A percentile compares a stretch with the other conserved stretches of the same genome.
Conservation (phyloP, 75 land plant species). For the Pinus albicaulis region DNA sequence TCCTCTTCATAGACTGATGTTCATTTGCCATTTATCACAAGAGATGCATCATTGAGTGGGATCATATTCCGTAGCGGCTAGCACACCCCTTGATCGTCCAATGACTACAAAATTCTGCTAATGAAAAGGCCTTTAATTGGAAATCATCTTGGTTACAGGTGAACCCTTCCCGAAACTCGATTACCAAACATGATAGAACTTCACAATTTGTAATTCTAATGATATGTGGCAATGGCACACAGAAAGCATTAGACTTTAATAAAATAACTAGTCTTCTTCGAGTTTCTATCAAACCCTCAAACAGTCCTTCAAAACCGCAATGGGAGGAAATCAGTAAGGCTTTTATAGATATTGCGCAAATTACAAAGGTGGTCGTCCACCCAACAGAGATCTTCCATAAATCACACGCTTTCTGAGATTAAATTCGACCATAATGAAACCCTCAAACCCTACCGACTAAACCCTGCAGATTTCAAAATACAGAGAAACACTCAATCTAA, state of each 20-base stretch:
- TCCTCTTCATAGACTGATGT: too few species aligned
- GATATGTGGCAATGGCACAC: background rate
- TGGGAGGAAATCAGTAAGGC: background rate
- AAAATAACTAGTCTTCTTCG: too few species aligned
- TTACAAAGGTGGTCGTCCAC: too few species aligned
- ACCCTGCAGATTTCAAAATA: too few species aligned
- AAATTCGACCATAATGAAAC: background rate
- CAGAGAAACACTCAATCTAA: too few species aligned
- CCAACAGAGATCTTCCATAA: too few species aligned
- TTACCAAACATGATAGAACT: background rate
- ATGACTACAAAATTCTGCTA: background rate
- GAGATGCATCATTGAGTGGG: conserved; percentile 30
- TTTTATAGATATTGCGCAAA: too few species aligned
- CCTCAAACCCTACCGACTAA: background rate
- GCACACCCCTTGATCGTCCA: conserved; percentile 33
- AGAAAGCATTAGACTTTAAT: background rate
- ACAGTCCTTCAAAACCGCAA: background rate
- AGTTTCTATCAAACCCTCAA: too few species aligned
- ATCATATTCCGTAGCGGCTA: conserved; percentile 27
- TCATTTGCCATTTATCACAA: too few species aligned
- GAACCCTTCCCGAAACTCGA: background rate
- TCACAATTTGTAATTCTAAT: background rate
- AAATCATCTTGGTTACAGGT: background rate
- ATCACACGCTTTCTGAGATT: background rate
- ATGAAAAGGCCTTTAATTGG: background rate